Evolutionary conservation across 805 yeast genomes (phyloP).

Genomic region (Monosporozyma servazzii): DNA sequence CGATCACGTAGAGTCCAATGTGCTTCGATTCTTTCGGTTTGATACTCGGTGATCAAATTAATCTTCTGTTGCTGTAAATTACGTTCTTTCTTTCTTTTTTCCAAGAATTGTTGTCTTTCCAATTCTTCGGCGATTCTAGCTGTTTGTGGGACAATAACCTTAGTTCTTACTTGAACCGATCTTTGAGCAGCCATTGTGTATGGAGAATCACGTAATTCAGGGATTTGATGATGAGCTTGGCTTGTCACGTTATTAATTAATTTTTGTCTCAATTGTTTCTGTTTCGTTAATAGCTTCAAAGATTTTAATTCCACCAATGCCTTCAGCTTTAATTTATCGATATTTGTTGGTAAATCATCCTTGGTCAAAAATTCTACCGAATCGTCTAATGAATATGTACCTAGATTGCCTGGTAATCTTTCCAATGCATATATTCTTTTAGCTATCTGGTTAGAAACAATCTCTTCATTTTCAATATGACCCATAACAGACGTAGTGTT

Average conservation of each 20-base stretch:
- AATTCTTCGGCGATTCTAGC: constrained; percentile 67
- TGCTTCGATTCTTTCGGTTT: constrained; percentile 23
- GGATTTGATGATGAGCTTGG: constrained; percentile 47
- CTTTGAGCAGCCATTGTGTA: constrained; percentile 59
- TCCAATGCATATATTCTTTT: constrained; percentile 55
- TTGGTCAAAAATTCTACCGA: constrained; percentile 34
- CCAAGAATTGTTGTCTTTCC: constrained; percentile 61
- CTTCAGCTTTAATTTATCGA: constrained; percentile 53
- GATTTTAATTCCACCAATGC: constrained; percentile 65
- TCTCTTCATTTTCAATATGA: constrained; percentile 40
- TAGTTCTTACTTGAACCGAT: constrained; percentile 57
- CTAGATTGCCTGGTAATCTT: constrained; percentile 58
- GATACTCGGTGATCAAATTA: constrained; percentile 28
- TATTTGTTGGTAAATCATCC: constrained; percentile 36
- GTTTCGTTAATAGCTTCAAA: constrained; percentile 55
- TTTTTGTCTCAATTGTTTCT: constrained; percentile 58
- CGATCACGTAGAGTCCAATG: constrained; percentile 21
- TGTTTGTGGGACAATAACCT: constrained; percentile 63
- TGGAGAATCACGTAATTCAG: constrained; percentile 43
- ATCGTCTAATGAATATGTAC: constrained; percentile 43
- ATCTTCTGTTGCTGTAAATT: constrained; percentile 44
- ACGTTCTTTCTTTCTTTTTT: constrained; percentile 44
- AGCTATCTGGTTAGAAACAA: constrained; percentile 44
- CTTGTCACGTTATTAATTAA: constrained; percentile 45
- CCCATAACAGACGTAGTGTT: constrained; percentile 35